phyloP scores from a whole-genome alignment of 73 alveolate genomes.

The Paramecium bursaria region DNA sequence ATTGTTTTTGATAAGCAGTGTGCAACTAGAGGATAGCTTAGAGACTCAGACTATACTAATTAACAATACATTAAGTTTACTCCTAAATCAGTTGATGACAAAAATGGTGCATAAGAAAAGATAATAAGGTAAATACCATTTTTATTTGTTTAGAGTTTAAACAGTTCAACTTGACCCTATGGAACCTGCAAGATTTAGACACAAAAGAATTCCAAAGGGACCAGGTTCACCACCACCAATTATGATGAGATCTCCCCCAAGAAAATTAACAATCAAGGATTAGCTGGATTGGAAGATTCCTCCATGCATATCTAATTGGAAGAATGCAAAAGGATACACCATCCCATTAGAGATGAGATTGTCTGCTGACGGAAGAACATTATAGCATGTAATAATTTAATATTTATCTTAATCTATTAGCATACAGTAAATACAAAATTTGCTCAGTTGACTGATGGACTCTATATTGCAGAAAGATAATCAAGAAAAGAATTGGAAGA shows the following conservation, averaged over 20 bases:
- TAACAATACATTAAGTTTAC: constrained; percentile 28
- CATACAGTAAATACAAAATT: constrained; percentile 89
- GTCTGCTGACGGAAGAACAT: constrained; percentile 98
- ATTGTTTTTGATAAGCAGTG: constrained; percentile 1
- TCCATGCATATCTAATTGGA: constrained; percentile 98
- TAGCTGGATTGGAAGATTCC: constrained; percentile 99
- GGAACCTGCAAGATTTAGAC: constrained; percentile 84
- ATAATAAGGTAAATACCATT: constrained; percentile 37
- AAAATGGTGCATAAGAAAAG: constrained; percentile 14
- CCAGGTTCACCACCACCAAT: constrained; percentile 86
- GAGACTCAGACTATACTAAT: constrained; percentile 51
- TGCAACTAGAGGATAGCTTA: constrained; percentile 53
- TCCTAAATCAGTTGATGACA: background rate
- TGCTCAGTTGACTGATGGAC: constrained; percentile 88
- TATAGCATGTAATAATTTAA: constrained; percentile 62
- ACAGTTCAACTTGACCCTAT: constrained; percentile 83
- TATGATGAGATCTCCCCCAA: constrained; percentile 90
- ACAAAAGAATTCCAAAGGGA: constrained; percentile 85
- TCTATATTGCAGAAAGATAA: constrained; percentile 89
- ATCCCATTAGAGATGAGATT: constrained; percentile 99
- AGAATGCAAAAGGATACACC: constrained; percentile 99
- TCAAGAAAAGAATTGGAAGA: constrained; percentile 95
- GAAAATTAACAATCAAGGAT: constrained; percentile 93
- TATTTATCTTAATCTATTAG: background rate
- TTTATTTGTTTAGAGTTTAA: constrained; percentile 71